Evolutionary conservation across 805 yeast genomes (phyloP).

Genomic region (Blastobotrys americana): DNA sequence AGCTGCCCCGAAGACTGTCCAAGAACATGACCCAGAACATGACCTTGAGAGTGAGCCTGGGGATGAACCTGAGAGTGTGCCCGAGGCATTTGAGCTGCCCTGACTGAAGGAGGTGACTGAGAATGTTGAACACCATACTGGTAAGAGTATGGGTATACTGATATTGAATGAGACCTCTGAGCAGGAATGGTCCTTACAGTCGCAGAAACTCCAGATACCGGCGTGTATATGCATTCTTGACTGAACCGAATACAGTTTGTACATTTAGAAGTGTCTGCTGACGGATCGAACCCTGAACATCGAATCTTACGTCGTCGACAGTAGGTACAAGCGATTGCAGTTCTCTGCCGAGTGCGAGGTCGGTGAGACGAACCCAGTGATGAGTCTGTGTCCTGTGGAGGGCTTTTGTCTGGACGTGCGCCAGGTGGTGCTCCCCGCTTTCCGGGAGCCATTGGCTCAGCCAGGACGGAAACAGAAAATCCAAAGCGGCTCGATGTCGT

Average conservation of each 20-base stretch:
- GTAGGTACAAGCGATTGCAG: conserved; percentile 8
- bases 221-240: conserved; percentile 29
- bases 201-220: conserved; percentile 23
- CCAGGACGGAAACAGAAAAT: not conserved
- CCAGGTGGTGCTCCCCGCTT: not conserved
- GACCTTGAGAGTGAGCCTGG: conserved; percentile 3
- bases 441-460: not conserved
- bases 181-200: conserved; percentile 12
- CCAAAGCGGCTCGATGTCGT: not conserved
- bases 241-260: conserved; percentile 27
- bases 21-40: not conserved
- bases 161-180: not conserved
- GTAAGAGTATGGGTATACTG: not conserved
- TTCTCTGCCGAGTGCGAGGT: conserved; percentile 5
- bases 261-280: conserved; percentile 24
- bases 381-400: not conserved
- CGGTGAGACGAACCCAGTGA: no score
- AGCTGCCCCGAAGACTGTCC: no score
- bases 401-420: not conserved
- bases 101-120: not conserved
- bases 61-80: conserved; percentile 1
- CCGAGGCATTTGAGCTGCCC: not conserved
- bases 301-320: conserved; percentile 20
- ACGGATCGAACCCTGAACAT: conserved; percentile 28
- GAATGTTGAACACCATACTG: not conserved